A percentile compares a stretch with the other conserved stretches of the same genome.
Evolutionary conservation across 805 yeast species (phyloP).

Genomic region (Pichia scutulata): DNA sequence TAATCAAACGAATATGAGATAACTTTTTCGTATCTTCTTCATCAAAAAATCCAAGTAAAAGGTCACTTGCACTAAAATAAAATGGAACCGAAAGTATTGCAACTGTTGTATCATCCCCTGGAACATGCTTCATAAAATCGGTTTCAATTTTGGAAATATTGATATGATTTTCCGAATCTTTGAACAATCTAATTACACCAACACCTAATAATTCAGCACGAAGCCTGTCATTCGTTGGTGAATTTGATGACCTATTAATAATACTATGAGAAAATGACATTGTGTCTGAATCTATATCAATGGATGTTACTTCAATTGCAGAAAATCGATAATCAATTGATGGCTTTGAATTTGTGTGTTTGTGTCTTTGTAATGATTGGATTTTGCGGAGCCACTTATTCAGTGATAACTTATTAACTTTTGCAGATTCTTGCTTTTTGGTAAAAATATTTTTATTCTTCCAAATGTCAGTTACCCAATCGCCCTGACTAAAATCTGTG

Average conservation of each 20-base stretch:
- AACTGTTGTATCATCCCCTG: slow-evolving; percentile 59
- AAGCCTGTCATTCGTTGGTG: slow-evolving; percentile 33
- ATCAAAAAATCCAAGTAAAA: slow-evolving; percentile 69
- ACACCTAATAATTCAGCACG: slow-evolving; percentile 61
- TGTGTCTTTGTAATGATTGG: background rate
- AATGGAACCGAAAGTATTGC: slow-evolving; percentile 83
- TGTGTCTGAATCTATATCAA: slow-evolving; percentile 18
- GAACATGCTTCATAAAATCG: slow-evolving; percentile 7
- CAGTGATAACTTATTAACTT: background rate
- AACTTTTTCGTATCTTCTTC: slow-evolving; percentile 45
- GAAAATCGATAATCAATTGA: slow-evolving; percentile 30
- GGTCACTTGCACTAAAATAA: slow-evolving; percentile 77
- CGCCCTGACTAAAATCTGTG: background rate
- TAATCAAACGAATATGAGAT: slow-evolving; percentile 65
- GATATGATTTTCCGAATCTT: slow-evolving; percentile 36
- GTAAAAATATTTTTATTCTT: slow-evolving; percentile 1
- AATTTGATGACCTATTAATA: slow-evolving; percentile 7
- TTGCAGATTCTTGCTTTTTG: background rate
- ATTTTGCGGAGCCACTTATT: background rate
- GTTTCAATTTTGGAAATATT: slow-evolving; percentile 14
- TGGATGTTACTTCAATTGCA: slow-evolving; percentile 24
- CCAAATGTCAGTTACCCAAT: slow-evolving; percentile 4
- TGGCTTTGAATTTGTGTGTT: background rate
- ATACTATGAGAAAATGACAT: slow-evolving; percentile 1
- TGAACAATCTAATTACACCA: slow-evolving; percentile 64